Evolutionary conservation across 306 rosid genomes (phyloP), one percentile per base, ranked within the genome.

Genomic region (Ceratonia siliqua): DNA sequence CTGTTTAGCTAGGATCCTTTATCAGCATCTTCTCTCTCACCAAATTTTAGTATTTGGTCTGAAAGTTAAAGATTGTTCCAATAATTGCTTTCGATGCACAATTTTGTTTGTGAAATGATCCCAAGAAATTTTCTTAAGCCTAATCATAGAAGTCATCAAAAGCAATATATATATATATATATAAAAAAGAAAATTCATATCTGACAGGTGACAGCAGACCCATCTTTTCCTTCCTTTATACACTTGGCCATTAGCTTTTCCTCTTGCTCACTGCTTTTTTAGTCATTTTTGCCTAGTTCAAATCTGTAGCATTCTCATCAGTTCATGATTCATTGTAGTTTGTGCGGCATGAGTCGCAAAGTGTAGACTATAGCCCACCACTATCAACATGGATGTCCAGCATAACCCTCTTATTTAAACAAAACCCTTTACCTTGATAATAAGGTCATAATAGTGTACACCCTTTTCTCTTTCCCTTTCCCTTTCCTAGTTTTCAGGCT

Each of bases 141-240:
- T 79, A 88, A 88, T 87, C 96, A 94, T 88, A 79, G 87, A 94
- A 91, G 92, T 88, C 96, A 90, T 82, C 87, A 85, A 91, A 91
- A 90, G 91, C 85, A 85, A 88, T 54, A 70, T 69, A 46, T 41
- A 39, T 8, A 6, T 6, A 6, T 0, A 39, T 66, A 77, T 75
- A 49, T 14, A 10, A 8, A 43, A 6, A 30, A 46, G 53, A 77
- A 81, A 83, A 75, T 63, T 52, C 48, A 84, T 77, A 82, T 84
- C 86, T 52, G 83, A 82, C 89, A 79, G 68, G 86, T 89, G 91
- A 82, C 88, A 73, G 73, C 70, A 81, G 82, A 82, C 82, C 72
- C 78, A 74, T 82, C 82, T 78, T 85, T 81, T 72, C 41, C 77
- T 85, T 78, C 78, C 80, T 85, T 85, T 70, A 78, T 81, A 71